Conservation (phyloP, 176 grass and related monocot species). For the Carex littledalei region DNA sequence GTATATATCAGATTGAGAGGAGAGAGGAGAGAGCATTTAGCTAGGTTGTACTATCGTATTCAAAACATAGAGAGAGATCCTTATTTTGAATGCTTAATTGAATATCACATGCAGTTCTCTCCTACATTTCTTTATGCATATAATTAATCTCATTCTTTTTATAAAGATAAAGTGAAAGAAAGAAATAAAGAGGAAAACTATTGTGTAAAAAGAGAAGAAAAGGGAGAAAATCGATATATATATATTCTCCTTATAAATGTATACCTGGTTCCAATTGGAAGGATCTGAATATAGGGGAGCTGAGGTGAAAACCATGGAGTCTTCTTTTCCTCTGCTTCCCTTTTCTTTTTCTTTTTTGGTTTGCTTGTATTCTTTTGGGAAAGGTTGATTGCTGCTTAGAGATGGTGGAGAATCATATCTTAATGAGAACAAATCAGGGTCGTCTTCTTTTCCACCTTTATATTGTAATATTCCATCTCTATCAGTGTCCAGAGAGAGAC, state of each 20-base stretch:
- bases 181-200: not conserved
- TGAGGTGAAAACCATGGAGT: constrained; percentile 70
- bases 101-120: not conserved
- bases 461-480: constrained; percentile 2
- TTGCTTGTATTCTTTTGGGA: constrained; percentile 4
- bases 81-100: not conserved
- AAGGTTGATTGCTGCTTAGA: constrained; percentile 42
- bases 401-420: constrained; percentile 47
- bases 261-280: constrained; percentile 86
- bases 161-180: not conserved
- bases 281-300: constrained; percentile 68
- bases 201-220: constrained; percentile 22
- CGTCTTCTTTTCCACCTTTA: constrained; percentile 1
- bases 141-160: not conserved
- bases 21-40: not conserved
- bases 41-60: not conserved
- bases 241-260: not conserved
- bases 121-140: not conserved
- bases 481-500: not conserved
- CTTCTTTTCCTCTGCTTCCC: constrained; percentile 7
- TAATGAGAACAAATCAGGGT: not conserved
- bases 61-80: not conserved
- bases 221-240: not conserved
- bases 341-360: constrained; percentile 11
- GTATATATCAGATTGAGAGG: not conserved